Conservation (phyloP, 352 stramenopile species). For the Globisporangium spiculum region DNA sequence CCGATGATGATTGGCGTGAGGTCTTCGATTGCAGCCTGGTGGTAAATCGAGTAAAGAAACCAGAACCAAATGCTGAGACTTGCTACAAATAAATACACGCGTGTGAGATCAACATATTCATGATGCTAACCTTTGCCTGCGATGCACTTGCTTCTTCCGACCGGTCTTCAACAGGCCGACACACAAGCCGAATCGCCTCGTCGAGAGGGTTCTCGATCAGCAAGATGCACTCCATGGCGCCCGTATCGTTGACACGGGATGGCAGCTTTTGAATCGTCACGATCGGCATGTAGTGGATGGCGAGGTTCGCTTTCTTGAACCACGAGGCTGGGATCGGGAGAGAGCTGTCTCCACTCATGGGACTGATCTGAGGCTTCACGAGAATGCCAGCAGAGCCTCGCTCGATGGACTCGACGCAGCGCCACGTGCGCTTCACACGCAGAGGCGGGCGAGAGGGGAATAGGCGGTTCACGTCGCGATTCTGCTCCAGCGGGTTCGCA, state of each 20-base stretch:
- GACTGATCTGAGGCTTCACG: constrained; percentile 90
- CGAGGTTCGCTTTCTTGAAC: constrained; percentile 87
- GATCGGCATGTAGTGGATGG: constrained; percentile 70
- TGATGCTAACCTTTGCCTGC: constrained; percentile 25
- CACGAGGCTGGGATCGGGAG: constrained; percentile 71
- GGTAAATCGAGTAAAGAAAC: background rate
- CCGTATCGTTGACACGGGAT: constrained; percentile 17
- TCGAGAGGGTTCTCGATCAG: constrained; percentile 85
- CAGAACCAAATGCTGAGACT: background rate
- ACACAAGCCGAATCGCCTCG: constrained; percentile 62
- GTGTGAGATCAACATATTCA: too few relatives aligned
- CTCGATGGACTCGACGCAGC: constrained; percentile 83
- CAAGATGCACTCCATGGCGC: constrained; percentile 44
- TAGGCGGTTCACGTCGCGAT: constrained; percentile 38
- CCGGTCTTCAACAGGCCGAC: constrained; percentile 19
- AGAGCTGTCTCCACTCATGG: constrained; percentile 87
- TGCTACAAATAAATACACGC: too few relatives aligned
- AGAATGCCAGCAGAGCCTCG: constrained; percentile 76
- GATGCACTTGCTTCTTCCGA: background rate
- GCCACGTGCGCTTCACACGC: constrained; percentile 81
- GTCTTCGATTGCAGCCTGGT: constrained; percentile 48
- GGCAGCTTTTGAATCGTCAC: constrained; percentile 71
- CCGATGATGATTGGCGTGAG: constrained; percentile 61
- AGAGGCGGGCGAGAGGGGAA: constrained; percentile 67
- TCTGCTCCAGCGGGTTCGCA: constrained; percentile 63